Evolutionary conservation across 169 alveolate genomes (phyloP), one percentile per base, ranked within the genome.

Genomic region (Plasmodium malariae): DNA sequence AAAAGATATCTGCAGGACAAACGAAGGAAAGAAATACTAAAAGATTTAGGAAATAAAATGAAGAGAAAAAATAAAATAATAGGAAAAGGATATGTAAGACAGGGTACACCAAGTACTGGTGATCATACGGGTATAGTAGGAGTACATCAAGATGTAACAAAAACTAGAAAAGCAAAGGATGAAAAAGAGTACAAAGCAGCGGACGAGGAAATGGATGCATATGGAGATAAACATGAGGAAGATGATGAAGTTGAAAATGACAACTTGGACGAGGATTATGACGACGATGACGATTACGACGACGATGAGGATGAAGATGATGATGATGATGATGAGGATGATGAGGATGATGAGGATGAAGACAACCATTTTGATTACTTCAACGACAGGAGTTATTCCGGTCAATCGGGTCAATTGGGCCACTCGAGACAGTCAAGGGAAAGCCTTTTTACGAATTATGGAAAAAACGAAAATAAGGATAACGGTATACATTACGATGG

Each of bases 1-100:
- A 83, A 67, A 67, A 83, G 51, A 17, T 55, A 65, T 37, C 54
- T 51, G 19, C 63, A 83, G 21, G 78, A 60, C 17, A 83, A 83
- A 45, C 45, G 91, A 28, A 49, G 34, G 19, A 83, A 83, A 2
- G 91, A 83, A 67, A 83, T 83, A 51, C 54, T 83, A 59, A 83
- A 83, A 68, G 85, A 83, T 67, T 36, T 83, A 34, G 40, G 67
- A 14, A 78, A 55, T 2, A 78, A 14, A 32, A 51, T 45, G 62
- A 69, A 69, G 17, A 4, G 24, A 65, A 17, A n/a, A 55, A 60
- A 45, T 11, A 60, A 63, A 43, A 34, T 32, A 36, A 63, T 3
- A 28, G 30, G 57, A n/a, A 26, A 5, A 60, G 30, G 59, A 45
- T 5, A 2, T 30, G 28, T 49, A 49, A 49, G 14, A 49, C 14